A percentile compares a stretch with the other conserved stretches of the same genome.
Evolutionary conservation across 805 yeast species (phyloP).

Genomic region (Schizosaccharomyces lindneri): DNA sequence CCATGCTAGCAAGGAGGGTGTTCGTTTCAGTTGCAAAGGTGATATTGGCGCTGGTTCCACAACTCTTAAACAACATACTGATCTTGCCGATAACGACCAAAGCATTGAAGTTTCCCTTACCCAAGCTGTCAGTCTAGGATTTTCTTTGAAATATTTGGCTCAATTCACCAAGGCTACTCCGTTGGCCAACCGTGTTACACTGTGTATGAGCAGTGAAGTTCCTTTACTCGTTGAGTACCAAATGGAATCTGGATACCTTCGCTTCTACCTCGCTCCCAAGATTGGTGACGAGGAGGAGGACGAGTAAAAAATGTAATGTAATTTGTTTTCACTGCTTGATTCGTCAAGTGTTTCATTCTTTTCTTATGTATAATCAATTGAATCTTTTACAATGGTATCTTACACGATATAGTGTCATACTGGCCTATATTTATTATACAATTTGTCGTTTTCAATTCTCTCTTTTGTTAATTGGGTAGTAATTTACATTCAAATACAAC

Average conservation of each 20-base stretch:
- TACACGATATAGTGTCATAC: too few relatives aligned
- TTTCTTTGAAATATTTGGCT: slow-evolving; percentile 72
- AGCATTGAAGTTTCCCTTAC: slow-evolving; percentile 52
- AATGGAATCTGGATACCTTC: slow-evolving; percentile 72
- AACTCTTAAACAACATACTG: slow-evolving; percentile 58
- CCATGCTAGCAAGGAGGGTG: slow-evolving; percentile 72
- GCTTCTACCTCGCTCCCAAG: slow-evolving; percentile 94
- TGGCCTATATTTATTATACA: too few relatives aligned
- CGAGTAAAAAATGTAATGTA: background rate
- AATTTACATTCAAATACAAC: too few relatives aligned
- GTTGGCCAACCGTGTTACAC: slow-evolving; percentile 49
- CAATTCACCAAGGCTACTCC: slow-evolving; percentile 82
- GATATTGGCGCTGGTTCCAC: slow-evolving; percentile 75
- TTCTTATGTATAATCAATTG: too few relatives aligned
- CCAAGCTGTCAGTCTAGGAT: slow-evolving; percentile 67
- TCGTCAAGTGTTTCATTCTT: too few relatives aligned
- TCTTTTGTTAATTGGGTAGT: too few relatives aligned
- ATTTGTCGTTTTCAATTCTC: too few relatives aligned
- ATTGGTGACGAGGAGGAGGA: slow-evolving; percentile 47
- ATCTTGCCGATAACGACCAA: slow-evolving; percentile 57
- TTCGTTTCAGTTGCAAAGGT: slow-evolving; percentile 74
- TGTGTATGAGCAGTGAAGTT: slow-evolving; percentile 68
- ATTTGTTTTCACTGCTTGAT: background rate
- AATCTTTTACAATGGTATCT: too few relatives aligned
- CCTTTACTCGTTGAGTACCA: slow-evolving; percentile 88